Conservation (phyloP, 2,329 filamentous ascomycete species). For the Rhinocladiella mackenziei region DNA sequence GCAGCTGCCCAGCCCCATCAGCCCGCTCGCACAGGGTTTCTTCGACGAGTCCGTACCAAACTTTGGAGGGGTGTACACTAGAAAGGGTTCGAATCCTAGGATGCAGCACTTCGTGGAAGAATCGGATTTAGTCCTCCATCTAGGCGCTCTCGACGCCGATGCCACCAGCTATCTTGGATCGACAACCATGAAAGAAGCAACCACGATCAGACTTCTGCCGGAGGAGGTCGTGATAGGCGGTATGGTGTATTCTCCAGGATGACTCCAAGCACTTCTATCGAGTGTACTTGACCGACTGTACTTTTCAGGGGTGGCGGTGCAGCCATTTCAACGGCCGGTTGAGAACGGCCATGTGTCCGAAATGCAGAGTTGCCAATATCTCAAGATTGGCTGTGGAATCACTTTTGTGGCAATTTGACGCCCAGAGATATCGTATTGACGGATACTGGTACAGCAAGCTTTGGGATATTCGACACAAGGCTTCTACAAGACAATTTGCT, state of each 20-base stretch:
- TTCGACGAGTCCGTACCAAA: background rate
- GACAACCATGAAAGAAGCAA: slow-evolving; percentile 69
- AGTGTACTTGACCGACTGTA: background rate
- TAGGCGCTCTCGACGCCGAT: slow-evolving; percentile 25
- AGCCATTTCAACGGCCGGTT: background rate
- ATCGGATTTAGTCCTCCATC: background rate
- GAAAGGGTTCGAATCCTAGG: background rate
- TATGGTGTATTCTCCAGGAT: background rate
- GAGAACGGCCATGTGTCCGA: background rate
- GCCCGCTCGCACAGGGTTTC: background rate
- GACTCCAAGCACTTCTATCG: background rate
- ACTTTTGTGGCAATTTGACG: slow-evolving; percentile 71
- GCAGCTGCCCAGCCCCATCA: background rate
- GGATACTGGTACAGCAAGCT: slow-evolving; percentile 83
- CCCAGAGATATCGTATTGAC: slow-evolving; percentile 73
- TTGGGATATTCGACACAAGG: slow-evolving; percentile 79
- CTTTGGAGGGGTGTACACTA: background rate
- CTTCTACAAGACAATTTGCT: slow-evolving; percentile 68
- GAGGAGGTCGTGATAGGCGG: background rate
- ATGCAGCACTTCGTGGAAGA: background rate
- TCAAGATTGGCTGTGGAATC: slow-evolving; percentile 65
- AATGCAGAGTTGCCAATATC: slow-evolving; percentile 40
- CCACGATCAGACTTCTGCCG: slow-evolving; percentile 52
- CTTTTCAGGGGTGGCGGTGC: background rate
- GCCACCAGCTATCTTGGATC: slow-evolving; percentile 65